Evolutionary conservation across 805 yeast species (phyloP).

Genomic region (Suhomyces tanzawaensis): DNA sequence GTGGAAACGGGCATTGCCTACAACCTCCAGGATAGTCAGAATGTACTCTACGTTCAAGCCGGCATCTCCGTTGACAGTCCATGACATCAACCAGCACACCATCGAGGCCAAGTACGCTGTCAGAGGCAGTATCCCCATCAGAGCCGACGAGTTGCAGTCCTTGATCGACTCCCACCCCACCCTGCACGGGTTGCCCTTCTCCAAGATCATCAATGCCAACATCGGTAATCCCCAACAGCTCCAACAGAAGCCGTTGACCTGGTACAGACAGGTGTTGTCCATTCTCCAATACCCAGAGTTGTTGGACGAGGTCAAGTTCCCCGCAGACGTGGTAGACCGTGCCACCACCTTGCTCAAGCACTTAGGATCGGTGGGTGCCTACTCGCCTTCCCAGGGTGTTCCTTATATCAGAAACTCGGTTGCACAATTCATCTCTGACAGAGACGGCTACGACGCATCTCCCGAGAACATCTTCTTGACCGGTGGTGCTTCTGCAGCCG

Average conservation of each 20-base stretch:
- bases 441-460: slow-evolving; percentile 70
- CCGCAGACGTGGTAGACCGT: slow-evolving; percentile 70
- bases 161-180: slow-evolving; percentile 47
- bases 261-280: slow-evolving; percentile 88
- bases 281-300: slow-evolving; percentile 81
- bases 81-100: slow-evolving; percentile 69
- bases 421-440: slow-evolving; percentile 70
- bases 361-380: slow-evolving; percentile 89
- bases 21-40: neutral
- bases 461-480: slow-evolving; percentile 80
- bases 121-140: slow-evolving; percentile 88
- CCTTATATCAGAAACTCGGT: slow-evolving; percentile 68
- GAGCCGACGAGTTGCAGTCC: slow-evolving; percentile 79
- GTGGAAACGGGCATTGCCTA: neutral
- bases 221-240: slow-evolving; percentile 98
- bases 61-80: slow-evolving; percentile 17
- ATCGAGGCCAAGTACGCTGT: slow-evolving; percentile 93
- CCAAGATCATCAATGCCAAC: slow-evolving; percentile 79
- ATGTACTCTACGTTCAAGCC: slow-evolving; percentile 15
- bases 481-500: slow-evolving; percentile 94
- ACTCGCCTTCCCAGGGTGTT: slow-evolving; percentile 91
- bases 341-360: slow-evolving; percentile 59
- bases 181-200: slow-evolving; percentile 70
- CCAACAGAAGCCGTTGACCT: slow-evolving; percentile 92
- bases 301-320: slow-evolving; percentile 35